Conservation (phyloP, 768 basidiomycete genomes). For the Chalciporus pseudorubinellus region DNA sequence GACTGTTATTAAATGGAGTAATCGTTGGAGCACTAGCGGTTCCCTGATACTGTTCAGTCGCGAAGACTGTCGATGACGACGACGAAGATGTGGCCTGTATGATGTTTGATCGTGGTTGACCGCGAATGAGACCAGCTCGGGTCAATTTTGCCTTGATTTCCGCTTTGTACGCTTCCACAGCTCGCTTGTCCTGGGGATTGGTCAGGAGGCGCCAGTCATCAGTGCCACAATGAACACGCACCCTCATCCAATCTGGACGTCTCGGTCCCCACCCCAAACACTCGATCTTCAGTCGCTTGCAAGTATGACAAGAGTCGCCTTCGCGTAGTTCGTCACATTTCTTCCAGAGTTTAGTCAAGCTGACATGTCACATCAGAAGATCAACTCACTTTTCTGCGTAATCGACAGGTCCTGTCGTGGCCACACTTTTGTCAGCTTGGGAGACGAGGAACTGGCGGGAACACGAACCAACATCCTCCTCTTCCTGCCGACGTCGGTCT, state of each 20-base stretch:
- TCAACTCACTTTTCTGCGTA: slow-evolving; percentile 68
- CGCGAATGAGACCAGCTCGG: slow-evolving; percentile 75
- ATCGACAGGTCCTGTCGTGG: slow-evolving; percentile 68
- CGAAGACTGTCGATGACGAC: slow-evolving; percentile 35
- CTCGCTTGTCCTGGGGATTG: slow-evolving; percentile 67
- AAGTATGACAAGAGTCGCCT: slow-evolving; percentile 78
- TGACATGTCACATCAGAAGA: neutral
- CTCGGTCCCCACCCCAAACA: slow-evolving; percentile 85
- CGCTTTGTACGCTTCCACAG: slow-evolving; percentile 79
- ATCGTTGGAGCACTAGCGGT: slow-evolving; percentile 21
- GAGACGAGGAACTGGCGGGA: neutral
- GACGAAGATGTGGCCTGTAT: slow-evolving; percentile 35
- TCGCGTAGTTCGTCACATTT: slow-evolving; percentile 89
- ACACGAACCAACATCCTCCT: slow-evolving; percentile 77
- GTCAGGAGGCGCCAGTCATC: slow-evolving; percentile 16
- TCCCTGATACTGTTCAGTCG: slow-evolving; percentile 27
- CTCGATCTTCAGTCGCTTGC: slow-evolving; percentile 73
- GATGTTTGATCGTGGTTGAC: slow-evolving; percentile 68
- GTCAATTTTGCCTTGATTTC: slow-evolving; percentile 80
- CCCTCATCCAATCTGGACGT: slow-evolving; percentile 89
- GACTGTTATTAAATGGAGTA: slow-evolving; percentile 21
- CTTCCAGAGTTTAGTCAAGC: slow-evolving; percentile 36
- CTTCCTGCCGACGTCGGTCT: slow-evolving; percentile 56
- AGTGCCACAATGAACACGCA: slow-evolving; percentile 34
- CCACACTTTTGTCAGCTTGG: slow-evolving; percentile 6